These are phyloP conservation scores for Mortierella sp. DNA, from an alignment of 371 early-diverging fungal species.

Conservation along the genomic window DNA sequence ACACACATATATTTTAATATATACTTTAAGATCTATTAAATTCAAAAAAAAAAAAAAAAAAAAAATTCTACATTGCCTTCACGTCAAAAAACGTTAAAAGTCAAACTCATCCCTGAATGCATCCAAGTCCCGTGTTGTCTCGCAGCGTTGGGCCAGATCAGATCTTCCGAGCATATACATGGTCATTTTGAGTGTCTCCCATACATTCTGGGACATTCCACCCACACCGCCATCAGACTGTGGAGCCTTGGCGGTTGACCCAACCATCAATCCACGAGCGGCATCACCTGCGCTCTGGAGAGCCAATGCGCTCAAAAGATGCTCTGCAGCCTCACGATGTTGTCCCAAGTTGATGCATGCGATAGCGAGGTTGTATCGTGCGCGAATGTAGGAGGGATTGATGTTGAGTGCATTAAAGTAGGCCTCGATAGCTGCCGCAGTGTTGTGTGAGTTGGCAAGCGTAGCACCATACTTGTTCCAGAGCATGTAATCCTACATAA, in stretches of 20 bases:
- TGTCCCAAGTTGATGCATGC: constrained; percentile 92
- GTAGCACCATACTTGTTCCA: constrained; percentile 99
- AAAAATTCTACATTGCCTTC: neutral
- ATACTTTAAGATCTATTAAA: neutral
- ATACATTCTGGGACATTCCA: constrained; percentile 83
- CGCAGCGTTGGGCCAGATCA: constrained; percentile 82
- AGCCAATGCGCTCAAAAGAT: constrained; percentile 87
- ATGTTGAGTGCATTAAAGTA: constrained; percentile 93
- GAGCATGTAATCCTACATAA: constrained; percentile 84
- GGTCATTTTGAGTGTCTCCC: constrained; percentile 90
- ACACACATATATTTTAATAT: neutral
- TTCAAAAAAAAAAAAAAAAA: neutral
- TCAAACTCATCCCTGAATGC: constrained; percentile 86
- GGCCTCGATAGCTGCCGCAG: constrained; percentile 88
- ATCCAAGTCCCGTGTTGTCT: constrained; percentile 73
- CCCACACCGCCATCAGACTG: constrained; percentile 55
- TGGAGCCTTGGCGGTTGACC: constrained; percentile 41
- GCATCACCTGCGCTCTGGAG: constrained; percentile 78
- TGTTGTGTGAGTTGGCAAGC: constrained; percentile 87
- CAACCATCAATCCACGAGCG: constrained; percentile 53
- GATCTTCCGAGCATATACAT: constrained; percentile 80
- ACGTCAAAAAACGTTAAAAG: constrained; percentile 63
- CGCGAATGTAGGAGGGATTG: constrained; percentile 95
- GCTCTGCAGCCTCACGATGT: constrained; percentile 92
- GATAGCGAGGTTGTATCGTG: constrained; percentile 94